Evolutionary conservation across 768 basidiomycete species (phyloP), one percentile per base, ranked within the genome.

Genomic region (Leccinum fibrillosum): DNA sequence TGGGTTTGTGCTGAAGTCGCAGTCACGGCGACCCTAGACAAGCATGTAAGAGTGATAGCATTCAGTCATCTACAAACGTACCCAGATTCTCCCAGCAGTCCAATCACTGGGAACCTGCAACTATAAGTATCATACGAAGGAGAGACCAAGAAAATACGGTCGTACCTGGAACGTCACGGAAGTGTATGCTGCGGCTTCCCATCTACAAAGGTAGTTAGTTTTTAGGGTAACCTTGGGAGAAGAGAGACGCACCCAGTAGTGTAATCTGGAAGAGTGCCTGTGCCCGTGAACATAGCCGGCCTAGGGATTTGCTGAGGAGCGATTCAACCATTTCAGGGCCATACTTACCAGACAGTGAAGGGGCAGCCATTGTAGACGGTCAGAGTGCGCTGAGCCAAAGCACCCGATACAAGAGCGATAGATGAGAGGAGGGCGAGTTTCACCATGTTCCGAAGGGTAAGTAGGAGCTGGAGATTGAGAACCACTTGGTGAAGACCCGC

Each of bases 61-160:
- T 37, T 9, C 23, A 2, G 3, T 47, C 15, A n/a, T 34, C n/a
- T 11, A 39, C 5, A 0, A 15, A 52, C 62, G 19, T 56, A 79
- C 86, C 89, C 88, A 78, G 55, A 84, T 86, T 52, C 87, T 79
- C 23, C 85, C 87, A 1, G 86, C 73, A 28, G 75, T 80, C 86
- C 87, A 89, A 64, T 82, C 77, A 62, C 85, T 77, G 10, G 86
- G 86, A 35, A 89, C 85, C 72, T 71, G 54, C 21, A 34, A n/a
- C 50, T 13, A 11, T 50, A 28, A 37, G 35, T 23, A 44, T 23
- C 44, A 26, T 21, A 19, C 3, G 19, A 17, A 53, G 48, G 45
- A 25, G 45, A 49, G 19, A n/a, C 8, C 32, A 30, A 11, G 39
- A 21, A 52, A 7, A 45, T 8, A 32, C 48, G 6, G 15, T 35